Conservation (phyloP, 2,329 filamentous ascomycete species). For the Stemphylium lycopersici region DNA sequence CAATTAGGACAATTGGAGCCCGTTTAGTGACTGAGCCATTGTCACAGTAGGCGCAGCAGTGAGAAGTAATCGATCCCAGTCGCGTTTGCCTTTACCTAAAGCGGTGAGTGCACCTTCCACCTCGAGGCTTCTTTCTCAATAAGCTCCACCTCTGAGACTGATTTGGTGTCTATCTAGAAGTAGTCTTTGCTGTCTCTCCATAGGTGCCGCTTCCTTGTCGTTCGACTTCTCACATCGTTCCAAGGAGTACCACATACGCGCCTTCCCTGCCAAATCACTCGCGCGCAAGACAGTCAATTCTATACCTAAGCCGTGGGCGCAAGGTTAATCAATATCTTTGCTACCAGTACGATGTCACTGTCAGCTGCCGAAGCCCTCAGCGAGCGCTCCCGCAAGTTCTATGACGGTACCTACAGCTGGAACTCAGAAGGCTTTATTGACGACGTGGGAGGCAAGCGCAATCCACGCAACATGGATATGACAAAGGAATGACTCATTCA, state of each 20-base stretch:
- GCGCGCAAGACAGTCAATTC: too few relatives aligned
- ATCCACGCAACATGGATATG: not conserved
- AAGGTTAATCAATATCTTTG: not conserved
- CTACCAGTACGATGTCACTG: not conserved
- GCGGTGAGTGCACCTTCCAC: conserved; percentile 1
- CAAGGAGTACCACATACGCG: too few relatives aligned
- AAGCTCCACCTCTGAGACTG: too few relatives aligned
- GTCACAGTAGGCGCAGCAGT: not conserved
- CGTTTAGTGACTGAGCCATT: not conserved
- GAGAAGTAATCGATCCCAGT: not conserved
- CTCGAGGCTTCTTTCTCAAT: not conserved
- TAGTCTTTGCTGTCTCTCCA: too few relatives aligned
- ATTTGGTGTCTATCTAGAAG: too few relatives aligned
- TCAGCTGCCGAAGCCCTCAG: conserved; percentile 15
- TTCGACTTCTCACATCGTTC: too few relatives aligned
- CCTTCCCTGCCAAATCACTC: too few relatives aligned
- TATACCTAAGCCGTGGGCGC: too few relatives aligned
- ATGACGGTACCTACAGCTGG: conserved; percentile 36
- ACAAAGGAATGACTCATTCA: not conserved
- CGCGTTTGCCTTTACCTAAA: conserved; percentile 5
- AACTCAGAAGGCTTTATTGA: conserved; percentile 35
- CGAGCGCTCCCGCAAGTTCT: conserved; percentile 37
- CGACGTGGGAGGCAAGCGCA: conserved; percentile 26
- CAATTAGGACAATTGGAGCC: too few relatives aligned
- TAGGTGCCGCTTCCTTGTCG: too few relatives aligned